Percentiles rank a stretch among this genome's conserved stretches.
These are phyloP conservation scores for Lotus japonicus DNA, from an alignment of 306 rosid species.

Conservation along the genomic window DNA sequence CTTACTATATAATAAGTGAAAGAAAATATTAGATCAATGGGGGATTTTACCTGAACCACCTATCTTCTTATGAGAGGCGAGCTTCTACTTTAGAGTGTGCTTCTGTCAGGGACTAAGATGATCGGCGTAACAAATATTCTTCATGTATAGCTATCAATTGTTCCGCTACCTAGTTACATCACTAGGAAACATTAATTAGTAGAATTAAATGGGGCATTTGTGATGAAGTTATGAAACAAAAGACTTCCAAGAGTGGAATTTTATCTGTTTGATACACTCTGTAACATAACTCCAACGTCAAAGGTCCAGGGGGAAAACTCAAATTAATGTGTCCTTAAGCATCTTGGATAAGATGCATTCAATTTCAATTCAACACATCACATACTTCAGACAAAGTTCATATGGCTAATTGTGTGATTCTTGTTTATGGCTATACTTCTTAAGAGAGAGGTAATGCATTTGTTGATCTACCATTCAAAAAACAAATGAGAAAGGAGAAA, in stretches of 20 bases:
- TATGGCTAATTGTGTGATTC: no score
- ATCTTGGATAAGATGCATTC: no score
- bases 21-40: background rate
- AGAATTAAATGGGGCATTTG: background rate
- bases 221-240: no score
- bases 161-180: conserved; percentile 60
- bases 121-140: conserved; percentile 29
- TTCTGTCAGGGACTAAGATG: background rate
- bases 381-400: no score
- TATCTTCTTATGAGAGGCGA: background rate
- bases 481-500: background rate
- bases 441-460: no score
- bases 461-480: background rate
- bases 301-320: no score
- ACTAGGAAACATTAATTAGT: background rate
- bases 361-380: no score
- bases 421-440: no score
- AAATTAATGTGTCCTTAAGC: no score
- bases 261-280: no score
- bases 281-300: no score
- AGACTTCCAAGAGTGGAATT: no score
- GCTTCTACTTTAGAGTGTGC: background rate
- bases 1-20: background rate
- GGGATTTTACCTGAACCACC: background rate
- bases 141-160: conserved; percentile 54